Evolutionary conservation across 2,329 filamentous ascomycete genomes (phyloP), one percentile per base, ranked within the genome.

Genomic region (Sclerotinia nivalis): DNA sequence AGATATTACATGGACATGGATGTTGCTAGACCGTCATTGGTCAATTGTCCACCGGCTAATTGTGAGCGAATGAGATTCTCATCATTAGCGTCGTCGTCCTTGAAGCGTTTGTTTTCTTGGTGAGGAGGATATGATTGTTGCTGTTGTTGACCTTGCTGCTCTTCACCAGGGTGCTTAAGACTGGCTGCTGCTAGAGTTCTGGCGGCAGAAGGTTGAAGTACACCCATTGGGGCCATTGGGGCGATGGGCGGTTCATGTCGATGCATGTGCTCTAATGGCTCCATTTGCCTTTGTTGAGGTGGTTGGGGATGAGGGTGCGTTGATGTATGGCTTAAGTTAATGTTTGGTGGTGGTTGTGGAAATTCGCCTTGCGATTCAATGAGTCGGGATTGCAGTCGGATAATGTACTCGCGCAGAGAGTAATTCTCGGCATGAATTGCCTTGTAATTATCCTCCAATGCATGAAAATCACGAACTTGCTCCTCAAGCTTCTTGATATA

Each of bases 401-500:
- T 91, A 74, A 97, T 91, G 81, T 98, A 98, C 79, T 97, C 93
- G 75, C 94, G 90, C 55, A 99, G 84, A 72, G 92, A 89, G 79
- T 94, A 96, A 81, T 97, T 97, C 80, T 99, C 95, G 40, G 88
- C 85, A 78, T 97, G 93, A 37, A 97, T 83, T n/a, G 86, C 83
- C 80, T 97, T 96, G 81, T 88, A 93, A 69, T 87, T 88, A 72
- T 91, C 87, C 74, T 93, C 91, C 80, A 97, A 87, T 25, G 88
- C 86, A 75, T 88, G 86, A 74, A 89, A 92, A 43, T 96, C 92
- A 76, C 93, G 90, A 66, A 97, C 93, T 79, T 98, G 93, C 78
- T 96, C 91, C 81, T 99, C 96, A 9, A 99, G 87, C 80, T 97
- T 96, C 84, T 97, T 97, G 80, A 99, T 99, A 80, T 99, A 97